These are phyloP conservation scores for Fusarium coffeatum DNA, from an alignment of 2,329 filamentous ascomycete species.

Conservation along the genomic window DNA sequence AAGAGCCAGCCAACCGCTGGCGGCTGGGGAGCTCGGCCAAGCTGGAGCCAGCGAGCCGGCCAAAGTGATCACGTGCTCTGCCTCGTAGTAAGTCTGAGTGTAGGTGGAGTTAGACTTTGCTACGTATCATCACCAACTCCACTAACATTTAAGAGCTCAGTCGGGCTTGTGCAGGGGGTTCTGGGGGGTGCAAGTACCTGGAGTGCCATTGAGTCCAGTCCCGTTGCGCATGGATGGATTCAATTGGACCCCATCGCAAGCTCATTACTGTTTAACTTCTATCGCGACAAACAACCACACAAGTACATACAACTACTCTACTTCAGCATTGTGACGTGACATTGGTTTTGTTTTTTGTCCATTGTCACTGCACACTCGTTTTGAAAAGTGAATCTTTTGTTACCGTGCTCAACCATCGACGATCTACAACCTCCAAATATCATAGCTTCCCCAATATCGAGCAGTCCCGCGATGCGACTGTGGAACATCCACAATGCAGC, in stretches of 20 bases:
- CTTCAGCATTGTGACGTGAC: background rate
- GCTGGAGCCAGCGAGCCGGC: slow-evolving; percentile 45
- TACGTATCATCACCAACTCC: slow-evolving; percentile 17
- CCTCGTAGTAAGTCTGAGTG: background rate
- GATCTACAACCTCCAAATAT: slow-evolving; percentile 14
- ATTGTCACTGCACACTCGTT: background rate
- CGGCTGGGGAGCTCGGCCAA: slow-evolving; percentile 52
- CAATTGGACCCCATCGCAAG: slow-evolving; percentile 36
- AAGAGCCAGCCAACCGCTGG: slow-evolving; percentile 35
- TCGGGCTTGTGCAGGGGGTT: slow-evolving; percentile 26
- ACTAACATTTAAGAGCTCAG: slow-evolving; percentile 8
- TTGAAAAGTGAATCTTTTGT: background rate
- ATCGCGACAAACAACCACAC: slow-evolving; percentile 27
- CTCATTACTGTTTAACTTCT: slow-evolving; percentile 28
- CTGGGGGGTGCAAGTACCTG: slow-evolving; percentile 18
- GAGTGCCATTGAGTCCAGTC: slow-evolving; percentile 9
- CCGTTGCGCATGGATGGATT: slow-evolving; percentile 24
- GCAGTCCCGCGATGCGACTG: slow-evolving; percentile 61
- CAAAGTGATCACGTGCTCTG: slow-evolving; percentile 43
- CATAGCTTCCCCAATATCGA: slow-evolving; percentile 40
- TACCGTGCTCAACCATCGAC: background rate
- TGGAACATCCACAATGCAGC: slow-evolving; percentile 68
- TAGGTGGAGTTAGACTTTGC: slow-evolving; percentile 13
- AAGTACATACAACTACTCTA: slow-evolving; percentile 13
- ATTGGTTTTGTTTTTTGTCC: background rate